Evolutionary conservation across 208 protist genomes (phyloP).

Genomic region (Trypanosoma melophagium): DNA sequence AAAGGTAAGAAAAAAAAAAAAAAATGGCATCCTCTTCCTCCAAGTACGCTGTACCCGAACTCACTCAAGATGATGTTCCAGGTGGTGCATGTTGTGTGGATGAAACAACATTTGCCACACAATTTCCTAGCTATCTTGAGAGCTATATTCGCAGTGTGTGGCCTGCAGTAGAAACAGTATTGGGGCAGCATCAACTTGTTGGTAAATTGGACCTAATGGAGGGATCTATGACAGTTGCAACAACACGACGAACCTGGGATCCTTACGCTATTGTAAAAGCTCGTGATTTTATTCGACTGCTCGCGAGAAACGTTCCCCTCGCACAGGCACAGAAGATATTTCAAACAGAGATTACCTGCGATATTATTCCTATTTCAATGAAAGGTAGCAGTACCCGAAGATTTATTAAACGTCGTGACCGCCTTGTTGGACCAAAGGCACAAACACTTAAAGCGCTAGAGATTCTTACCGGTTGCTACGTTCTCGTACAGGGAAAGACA

Average conservation of each 20-base stretch:
- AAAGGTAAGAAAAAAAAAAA: background rate
- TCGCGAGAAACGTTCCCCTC: slow-evolving; percentile 95
- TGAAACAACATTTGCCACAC: slow-evolving; percentile 95
- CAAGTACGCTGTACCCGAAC: slow-evolving; percentile 79
- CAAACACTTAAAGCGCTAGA: slow-evolving; percentile 98
- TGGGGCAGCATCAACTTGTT: slow-evolving; percentile 93
- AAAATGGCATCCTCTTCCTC: slow-evolving; percentile 41
- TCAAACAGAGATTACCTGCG: slow-evolving; percentile 96
- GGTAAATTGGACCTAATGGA: slow-evolving; percentile 95
- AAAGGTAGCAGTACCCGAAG: slow-evolving; percentile 96
- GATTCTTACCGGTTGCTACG: slow-evolving; percentile 98
- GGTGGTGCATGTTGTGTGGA: slow-evolving; percentile 91
- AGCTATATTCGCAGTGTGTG: slow-evolving; percentile 96
- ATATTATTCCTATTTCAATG: slow-evolving; percentile 98
- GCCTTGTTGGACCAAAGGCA: slow-evolving; percentile 98
- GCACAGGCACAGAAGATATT: slow-evolving; percentile 97
- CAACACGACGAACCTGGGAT: slow-evolving; percentile 98
- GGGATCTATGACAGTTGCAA: slow-evolving; percentile 98
- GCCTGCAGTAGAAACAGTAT: slow-evolving; percentile 90
- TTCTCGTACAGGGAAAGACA: slow-evolving; percentile 99
- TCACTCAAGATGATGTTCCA: slow-evolving; percentile 86
- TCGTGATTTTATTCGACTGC: slow-evolving; percentile 97
- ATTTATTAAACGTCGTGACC: slow-evolving; percentile 98
- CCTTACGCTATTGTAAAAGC: slow-evolving; percentile 98
- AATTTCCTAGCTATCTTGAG: slow-evolving; percentile 99